These are phyloP conservation scores for Arthrobotrys sinensis DNA, from an alignment of 2,329 filamentous ascomycete genomes.

Conservation along the genomic window DNA sequence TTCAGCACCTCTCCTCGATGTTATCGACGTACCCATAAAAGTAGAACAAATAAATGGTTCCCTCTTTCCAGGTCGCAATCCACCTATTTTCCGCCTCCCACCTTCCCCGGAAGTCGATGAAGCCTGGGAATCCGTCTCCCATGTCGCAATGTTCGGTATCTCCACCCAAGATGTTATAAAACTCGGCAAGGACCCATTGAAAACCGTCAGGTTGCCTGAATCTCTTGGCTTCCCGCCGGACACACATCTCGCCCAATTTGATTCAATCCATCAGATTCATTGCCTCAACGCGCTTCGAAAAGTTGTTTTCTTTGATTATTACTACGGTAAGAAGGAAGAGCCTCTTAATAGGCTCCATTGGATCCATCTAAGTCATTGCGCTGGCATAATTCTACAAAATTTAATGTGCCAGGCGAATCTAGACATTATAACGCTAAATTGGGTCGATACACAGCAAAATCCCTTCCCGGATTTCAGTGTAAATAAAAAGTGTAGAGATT, in stretches of 20 bases:
- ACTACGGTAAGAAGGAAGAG: constrained; percentile 41
- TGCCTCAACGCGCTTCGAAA: constrained; percentile 62
- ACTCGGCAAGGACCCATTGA: constrained; percentile 60
- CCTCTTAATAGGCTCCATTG: constrained; percentile 39
- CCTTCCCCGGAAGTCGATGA: constrained; percentile 60
- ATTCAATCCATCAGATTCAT: constrained; percentile 63
- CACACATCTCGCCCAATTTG: constrained; percentile 59
- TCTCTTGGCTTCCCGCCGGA: constrained; percentile 60
- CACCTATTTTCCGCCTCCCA: constrained; percentile 58
- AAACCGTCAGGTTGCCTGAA: constrained; percentile 57
- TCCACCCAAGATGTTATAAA: constrained; percentile 46
- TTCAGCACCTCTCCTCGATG: constrained; percentile 45
- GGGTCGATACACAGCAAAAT: constrained; percentile 65
- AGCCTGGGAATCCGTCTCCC: constrained; percentile 56
- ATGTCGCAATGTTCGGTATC: constrained; percentile 47
- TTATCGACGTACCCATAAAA: constrained; percentile 40
- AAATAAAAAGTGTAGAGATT: constrained; percentile 66
- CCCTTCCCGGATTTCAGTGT: constrained; percentile 66
- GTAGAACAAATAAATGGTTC: constrained; percentile 49
- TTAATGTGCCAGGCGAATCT: constrained; percentile 66
- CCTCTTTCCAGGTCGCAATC: constrained; percentile 55
- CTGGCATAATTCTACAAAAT: constrained; percentile 66
- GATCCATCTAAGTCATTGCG: constrained; percentile 67
- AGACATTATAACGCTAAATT: constrained; percentile 66
- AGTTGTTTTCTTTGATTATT: constrained; percentile 60